These are phyloP conservation scores for Ettlia oleoabundans DNA, from an alignment of 139 green algal genomes.

Conservation along the genomic window DNA sequence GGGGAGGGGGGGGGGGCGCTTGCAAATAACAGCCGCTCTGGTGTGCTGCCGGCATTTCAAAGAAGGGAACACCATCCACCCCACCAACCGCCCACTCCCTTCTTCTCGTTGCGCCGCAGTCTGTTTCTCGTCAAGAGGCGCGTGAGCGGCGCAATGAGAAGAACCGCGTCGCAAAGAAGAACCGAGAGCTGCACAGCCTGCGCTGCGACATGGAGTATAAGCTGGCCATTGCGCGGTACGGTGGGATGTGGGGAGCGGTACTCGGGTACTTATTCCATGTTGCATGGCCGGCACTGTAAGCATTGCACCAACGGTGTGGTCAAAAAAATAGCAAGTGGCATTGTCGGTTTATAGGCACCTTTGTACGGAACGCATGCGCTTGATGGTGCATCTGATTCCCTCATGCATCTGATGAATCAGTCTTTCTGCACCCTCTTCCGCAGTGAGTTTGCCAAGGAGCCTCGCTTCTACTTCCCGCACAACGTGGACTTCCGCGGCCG, in stretches of 20 bases:
- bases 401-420: too few species aligned
- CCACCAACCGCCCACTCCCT: not conserved
- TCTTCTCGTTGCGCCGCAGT: not conserved
- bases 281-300: too few species aligned
- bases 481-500: slow-evolving; percentile 95
- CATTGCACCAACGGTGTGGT: too few species aligned
- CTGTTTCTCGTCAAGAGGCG: slow-evolving; percentile 23
- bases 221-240: slow-evolving; percentile 47
- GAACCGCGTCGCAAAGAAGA: slow-evolving; percentile 49
- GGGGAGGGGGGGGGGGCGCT: too few species aligned
- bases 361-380: too few species aligned
- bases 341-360: too few species aligned
- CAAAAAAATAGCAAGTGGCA: too few species aligned
- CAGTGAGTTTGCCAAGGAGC: slow-evolving; percentile 59
- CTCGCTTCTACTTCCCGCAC: slow-evolving; percentile 90
- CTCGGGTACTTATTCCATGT: too few species aligned
- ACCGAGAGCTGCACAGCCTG: slow-evolving; percentile 68
- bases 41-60: too few species aligned
- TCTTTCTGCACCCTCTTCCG: not conserved
- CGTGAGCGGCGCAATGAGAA: slow-evolving; percentile 16
- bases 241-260: not conserved
- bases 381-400: too few species aligned
- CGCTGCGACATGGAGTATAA: slow-evolving; percentile 70
- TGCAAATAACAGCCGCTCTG: too few species aligned
- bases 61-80: not conserved